phyloP scores from a whole-genome alignment of 2,329 filamentous ascomycete genomes.

The Chaetothyriales sp. region DNA sequence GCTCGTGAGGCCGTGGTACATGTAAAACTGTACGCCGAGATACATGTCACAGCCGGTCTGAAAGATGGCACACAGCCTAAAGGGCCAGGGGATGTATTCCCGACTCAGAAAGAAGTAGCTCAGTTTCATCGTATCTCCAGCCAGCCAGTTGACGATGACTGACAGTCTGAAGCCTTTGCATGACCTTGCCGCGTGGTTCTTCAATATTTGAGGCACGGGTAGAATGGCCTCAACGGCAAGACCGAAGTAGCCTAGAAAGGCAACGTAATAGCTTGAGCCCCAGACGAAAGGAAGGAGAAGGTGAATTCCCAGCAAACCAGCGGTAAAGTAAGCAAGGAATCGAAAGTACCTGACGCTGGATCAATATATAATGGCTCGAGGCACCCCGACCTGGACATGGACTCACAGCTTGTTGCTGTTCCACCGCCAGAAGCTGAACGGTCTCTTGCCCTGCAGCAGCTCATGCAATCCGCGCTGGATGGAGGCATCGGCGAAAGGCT shows the following conservation, averaged over 20 bases:
- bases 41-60: slow-evolving; percentile 34
- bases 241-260: slow-evolving; percentile 30
- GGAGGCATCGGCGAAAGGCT: slow-evolving; percentile 23
- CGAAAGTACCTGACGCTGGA: slow-evolving; percentile 7
- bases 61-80: slow-evolving; percentile 34
- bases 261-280: slow-evolving; percentile 28
- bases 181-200: slow-evolving; percentile 32
- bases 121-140: slow-evolving; percentile 37
- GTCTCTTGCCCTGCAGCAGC: slow-evolving; percentile 26
- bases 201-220: slow-evolving; percentile 33
- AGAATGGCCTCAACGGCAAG: slow-evolving; percentile 34
- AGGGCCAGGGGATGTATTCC: slow-evolving; percentile 32
- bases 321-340: slow-evolving; percentile 9
- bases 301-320: slow-evolving; percentile 37
- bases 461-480: slow-evolving; percentile 10
- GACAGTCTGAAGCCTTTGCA: slow-evolving; percentile 36
- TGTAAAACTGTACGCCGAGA: slow-evolving; percentile 33
- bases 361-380: background rate
- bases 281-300: slow-evolving; percentile 36
- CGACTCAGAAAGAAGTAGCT: slow-evolving; percentile 33
- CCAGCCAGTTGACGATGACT: slow-evolving; percentile 33
- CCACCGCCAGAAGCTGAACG: slow-evolving; percentile 52
- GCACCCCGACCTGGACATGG: background rate
- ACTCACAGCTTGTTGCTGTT: slow-evolving; percentile 36
- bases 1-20: slow-evolving; percentile 25